These are phyloP conservation scores for Cystofilobasidium macerans DNA, from an alignment of 768 basidiomycete species.

Conservation along the genomic window DNA sequence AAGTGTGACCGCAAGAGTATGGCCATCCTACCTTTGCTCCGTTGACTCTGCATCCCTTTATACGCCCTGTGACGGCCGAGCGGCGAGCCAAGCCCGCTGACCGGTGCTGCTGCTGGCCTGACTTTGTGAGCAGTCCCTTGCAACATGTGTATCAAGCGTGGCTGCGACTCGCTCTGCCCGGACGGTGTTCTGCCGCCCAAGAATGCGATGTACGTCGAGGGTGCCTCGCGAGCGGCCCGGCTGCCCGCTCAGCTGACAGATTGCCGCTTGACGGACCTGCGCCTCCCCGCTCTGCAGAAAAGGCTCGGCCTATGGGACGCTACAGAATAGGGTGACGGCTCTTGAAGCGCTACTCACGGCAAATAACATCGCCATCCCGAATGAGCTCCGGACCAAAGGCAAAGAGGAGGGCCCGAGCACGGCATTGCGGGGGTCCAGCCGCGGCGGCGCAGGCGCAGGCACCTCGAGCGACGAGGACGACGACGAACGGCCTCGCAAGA, in stretches of 20 bases:
- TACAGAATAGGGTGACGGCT: not conserved
- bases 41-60: too few species aligned
- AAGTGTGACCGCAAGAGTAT: constrained; percentile 12
- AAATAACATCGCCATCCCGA: not conserved
- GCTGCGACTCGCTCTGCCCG: constrained; percentile 12
- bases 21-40: too few species aligned
- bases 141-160: constrained; percentile 10
- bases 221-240: too few species aligned
- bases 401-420: not conserved
- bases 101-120: not conserved
- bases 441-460: not conserved
- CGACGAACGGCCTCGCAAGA: not conserved
- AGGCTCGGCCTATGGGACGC: constrained; percentile 4
- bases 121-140: constrained; percentile 2
- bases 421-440: too few species aligned
- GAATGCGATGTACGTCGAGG: constrained; percentile 13
- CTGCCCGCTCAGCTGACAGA: not conserved
- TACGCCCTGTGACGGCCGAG: too few species aligned
- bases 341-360: not conserved
- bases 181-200: constrained; percentile 21
- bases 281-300: not conserved
- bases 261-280: not conserved
- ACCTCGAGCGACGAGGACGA: constrained; percentile 6
- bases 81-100: too few species aligned
- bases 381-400: not conserved